Evolutionary conservation across 2,329 filamentous ascomycete species (phyloP).

Genomic region (Dryadomyces quercus-mongolicae): DNA sequence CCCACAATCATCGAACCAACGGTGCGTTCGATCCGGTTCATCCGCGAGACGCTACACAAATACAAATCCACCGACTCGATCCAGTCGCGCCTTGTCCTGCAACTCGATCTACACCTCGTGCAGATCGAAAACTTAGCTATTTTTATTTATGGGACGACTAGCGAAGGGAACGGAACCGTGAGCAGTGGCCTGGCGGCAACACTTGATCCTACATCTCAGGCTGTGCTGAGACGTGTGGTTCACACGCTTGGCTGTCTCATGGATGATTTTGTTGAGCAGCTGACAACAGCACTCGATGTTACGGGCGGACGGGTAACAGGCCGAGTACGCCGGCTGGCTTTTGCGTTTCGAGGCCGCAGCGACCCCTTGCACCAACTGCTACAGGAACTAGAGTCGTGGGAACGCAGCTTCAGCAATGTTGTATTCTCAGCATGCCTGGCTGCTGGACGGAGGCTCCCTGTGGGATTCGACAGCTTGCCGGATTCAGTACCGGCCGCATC

Average conservation of each 20-base stretch:
- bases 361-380: neutral
- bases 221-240: neutral
- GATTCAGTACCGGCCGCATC: neutral
- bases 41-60: neutral
- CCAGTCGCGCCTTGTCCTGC: neutral
- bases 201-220: neutral
- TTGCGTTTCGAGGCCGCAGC: neutral
- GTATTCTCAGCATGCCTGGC: slow-evolving; percentile 1
- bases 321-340: neutral
- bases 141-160: neutral
- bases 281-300: neutral
- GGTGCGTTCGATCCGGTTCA: neutral
- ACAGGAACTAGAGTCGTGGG: neutral
- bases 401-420: neutral
- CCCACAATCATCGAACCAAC: neutral
- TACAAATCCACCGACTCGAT: neutral
- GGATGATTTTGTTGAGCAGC: neutral
- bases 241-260: neutral
- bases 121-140: neutral
- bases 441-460: neutral
- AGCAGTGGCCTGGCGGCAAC: neutral
- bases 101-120: neutral
- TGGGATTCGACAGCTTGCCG: neutral
- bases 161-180: neutral
- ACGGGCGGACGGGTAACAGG: neutral